Base-by-base conservation (phyloP, 768 basidiomycete genomes). In the Austroboletus eburneus region DNA sequence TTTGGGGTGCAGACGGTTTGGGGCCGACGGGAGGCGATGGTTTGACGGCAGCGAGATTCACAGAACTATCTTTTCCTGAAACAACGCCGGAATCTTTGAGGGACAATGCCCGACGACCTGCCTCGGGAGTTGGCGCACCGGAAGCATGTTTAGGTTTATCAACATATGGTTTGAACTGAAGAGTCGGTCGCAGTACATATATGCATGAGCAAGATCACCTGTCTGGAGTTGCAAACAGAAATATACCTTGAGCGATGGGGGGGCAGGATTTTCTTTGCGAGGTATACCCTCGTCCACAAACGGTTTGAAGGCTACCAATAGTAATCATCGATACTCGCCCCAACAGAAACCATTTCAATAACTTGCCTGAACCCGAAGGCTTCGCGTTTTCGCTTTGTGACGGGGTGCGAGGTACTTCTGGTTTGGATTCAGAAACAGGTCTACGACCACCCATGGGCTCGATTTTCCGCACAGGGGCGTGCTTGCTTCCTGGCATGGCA, bases 401-500 rank as follows among this genome's bases (percentile, higher is more conserved):
- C 13, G 70, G 65, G 24, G 71, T 58, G 14, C 72, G 63, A 23
- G 46, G 29, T 21, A 70, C 50, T 8, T 76, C 74, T 3, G 73
- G 20, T 38, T 55, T 57, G 24, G 65, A n/a, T 39, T 58, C 62
- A 9, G 49, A 14, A n/a, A 39, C 38, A 27, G 36, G 37, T 37
- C 48, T 57, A 20, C 62, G 63, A 34, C 57, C 60, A 35, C 55
- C 77, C 12, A 81, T 70, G 16, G 80, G 76, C 36, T 85, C 83
- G 18, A 90, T 69, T 58, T 78, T 83, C 63, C 74, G 79, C 25
- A 87, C 70, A 25, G 85, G 84, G 0, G 83, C 85, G 59, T 87
- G 79, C 58, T 87, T 87, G 55, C 81, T 85, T 20, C 86, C 85
- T 5, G 78, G 76, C 54, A 73, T 62, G 14, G 71, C 56, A 21